These are phyloP conservation scores for Cutaneotrichosporon spelunceum DNA, from an alignment of 1,284 basidiomycete species.

Conservation along the genomic window DNA sequence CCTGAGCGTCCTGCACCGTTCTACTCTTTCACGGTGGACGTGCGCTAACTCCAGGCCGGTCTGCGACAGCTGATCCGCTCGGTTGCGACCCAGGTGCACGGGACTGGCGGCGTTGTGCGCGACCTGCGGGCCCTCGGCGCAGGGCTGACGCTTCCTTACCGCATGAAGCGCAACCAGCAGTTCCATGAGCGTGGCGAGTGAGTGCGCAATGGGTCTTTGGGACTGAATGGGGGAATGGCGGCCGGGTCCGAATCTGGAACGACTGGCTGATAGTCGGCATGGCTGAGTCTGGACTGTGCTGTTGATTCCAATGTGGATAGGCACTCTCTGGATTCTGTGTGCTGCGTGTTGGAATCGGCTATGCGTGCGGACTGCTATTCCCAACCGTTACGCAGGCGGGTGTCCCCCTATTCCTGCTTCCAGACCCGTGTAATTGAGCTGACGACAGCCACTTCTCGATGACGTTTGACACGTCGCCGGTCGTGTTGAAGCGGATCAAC, in stretches of 20 bases:
- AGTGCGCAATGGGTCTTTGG: conserved; percentile 28
- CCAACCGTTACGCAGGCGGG: no score
- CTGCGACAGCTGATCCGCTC: conserved; percentile 46
- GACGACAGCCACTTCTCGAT: conserved; percentile 48
- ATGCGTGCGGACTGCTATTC: not conserved
- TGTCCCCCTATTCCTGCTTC: not conserved
- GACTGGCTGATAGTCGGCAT: not conserved
- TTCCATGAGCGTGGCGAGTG: conserved; percentile 50
- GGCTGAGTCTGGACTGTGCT: no score
- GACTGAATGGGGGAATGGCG: not conserved
- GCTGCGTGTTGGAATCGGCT: not conserved
- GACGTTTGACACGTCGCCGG: conserved; percentile 50
- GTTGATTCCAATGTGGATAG: no score
- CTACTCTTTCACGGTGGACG: not conserved
- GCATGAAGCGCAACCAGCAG: conserved; percentile 49
- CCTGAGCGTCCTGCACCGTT: not conserved
- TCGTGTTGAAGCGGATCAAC: conserved; percentile 43
- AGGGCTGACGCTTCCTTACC: conserved; percentile 40
- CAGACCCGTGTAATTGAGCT: not conserved
- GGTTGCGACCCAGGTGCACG: conserved; percentile 42
- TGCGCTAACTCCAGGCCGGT: conserved; percentile 36
- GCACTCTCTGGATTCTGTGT: no score
- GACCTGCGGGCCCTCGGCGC: conserved; percentile 46
- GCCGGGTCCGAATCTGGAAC: not conserved
- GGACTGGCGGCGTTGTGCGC: conserved; percentile 48